Evolutionary conservation across 768 basidiomycete genomes (phyloP).

Genomic region (Pisolithus sp.): DNA sequence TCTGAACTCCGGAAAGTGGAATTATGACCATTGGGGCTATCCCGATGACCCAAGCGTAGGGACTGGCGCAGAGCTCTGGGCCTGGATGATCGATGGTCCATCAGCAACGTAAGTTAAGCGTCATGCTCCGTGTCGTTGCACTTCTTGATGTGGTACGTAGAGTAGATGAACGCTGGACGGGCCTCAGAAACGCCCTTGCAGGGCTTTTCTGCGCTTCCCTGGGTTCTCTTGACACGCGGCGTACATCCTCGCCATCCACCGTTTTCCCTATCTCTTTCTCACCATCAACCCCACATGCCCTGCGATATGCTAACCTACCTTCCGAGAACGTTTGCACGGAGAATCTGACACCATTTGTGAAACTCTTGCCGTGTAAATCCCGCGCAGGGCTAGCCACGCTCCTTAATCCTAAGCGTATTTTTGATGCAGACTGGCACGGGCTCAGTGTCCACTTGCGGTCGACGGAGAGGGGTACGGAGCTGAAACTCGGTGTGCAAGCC

Average conservation of each 20-base stretch:
- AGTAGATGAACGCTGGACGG: conserved; percentile 73
- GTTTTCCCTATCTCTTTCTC: conserved; percentile 62
- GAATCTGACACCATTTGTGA: conserved; percentile 92
- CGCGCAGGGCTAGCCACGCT: conserved; percentile 77
- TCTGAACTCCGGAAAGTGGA: conserved; percentile 90
- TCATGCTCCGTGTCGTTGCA: not conserved
- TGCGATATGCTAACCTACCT: conserved; percentile 72
- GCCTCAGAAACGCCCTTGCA: conserved; percentile 81
- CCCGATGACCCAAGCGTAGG: conserved; percentile 73
- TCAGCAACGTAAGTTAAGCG: conserved; percentile 39
- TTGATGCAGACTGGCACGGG: conserved; percentile 91
- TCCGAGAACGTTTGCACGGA: conserved; percentile 95
- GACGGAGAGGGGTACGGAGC: conserved; percentile 52
- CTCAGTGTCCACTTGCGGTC: conserved; percentile 75
- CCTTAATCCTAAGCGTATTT: conserved; percentile 78
- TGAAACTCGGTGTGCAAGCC: conserved; percentile 64
- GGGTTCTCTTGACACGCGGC: conserved; percentile 65
- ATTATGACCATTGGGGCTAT: conserved; percentile 77
- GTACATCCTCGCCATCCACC: conserved; percentile 60
- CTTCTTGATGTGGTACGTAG: conserved; percentile 31
- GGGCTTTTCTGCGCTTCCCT: conserved; percentile 95
- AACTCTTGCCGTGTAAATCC: conserved; percentile 89
- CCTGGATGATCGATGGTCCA: conserved; percentile 77
- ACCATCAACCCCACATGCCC: conserved; percentile 43
- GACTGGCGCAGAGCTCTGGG: conserved; percentile 85